Base-by-base conservation (phyloP, 441 rosid species). In the Melastoma candidum region DNA sequence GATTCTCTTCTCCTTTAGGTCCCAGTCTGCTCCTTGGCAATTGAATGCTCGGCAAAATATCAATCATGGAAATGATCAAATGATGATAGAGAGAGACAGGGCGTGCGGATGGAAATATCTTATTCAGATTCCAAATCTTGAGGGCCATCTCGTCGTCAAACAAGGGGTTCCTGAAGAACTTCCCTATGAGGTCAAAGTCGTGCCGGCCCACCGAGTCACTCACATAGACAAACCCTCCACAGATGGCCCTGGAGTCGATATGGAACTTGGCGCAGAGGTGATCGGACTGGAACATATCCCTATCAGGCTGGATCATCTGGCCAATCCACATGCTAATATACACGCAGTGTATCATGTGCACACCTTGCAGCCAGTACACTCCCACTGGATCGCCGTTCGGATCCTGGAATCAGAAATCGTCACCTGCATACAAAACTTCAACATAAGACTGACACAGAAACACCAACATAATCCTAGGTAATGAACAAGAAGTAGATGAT, bases 251-350 rank as follows among this genome's bases (percentile, higher is more conserved):
- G 6, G 87, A 81, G 1, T 85, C 87, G 0, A 92, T 89, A 57
- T 88, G 96, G 56, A 73, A 88, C 61, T 88, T 72, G 17, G 96
- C 95, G 48, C 89, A 81, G 47, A 64, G 61, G 55, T 88, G 96
- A 49, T 85, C 85, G 2, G 96, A 85, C 48, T 83, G 95, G 70
- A 88, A 88, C 95, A 88, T 85, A 49, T 88, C 97, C 97, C 97
- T 83, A 55, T 88, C 92, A 4, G 96, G 95, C 26, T 80, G 87
- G 24, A 83, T 74, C 51, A 85, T 71, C 39, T 85, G 85, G 7
- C 90, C 95, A 78, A 88, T 88, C 92, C 89, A 85, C 55, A 85
- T 14, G 60, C 95, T 83, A 75, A 85, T 85, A 65, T 88, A 85
- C 26, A 92, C 80, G 61, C 92, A 85, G 12, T 88, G 97, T 43